These are phyloP conservation scores for Immersiporthe knoxdaviesiana DNA, from an alignment of 2,329 filamentous ascomycete species.

Conservation along the genomic window DNA sequence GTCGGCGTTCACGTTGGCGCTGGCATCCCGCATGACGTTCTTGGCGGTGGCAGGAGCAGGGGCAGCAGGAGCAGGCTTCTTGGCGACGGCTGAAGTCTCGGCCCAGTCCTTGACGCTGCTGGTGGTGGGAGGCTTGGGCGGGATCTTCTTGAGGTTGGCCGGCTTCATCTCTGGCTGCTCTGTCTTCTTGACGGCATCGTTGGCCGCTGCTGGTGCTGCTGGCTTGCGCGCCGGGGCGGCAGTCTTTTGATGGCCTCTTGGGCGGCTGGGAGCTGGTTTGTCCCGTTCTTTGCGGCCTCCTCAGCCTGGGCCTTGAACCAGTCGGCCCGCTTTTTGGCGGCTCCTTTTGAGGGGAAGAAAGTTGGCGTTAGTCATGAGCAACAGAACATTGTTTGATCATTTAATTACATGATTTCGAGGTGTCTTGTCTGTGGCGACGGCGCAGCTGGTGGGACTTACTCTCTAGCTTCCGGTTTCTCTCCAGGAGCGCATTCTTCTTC, in stretches of 20 bases:
- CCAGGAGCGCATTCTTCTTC: slow-evolving; percentile 21
- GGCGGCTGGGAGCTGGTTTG: not conserved
- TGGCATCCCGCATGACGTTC: slow-evolving; percentile 19
- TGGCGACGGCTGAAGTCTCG: not conserved
- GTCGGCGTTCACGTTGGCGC: slow-evolving; percentile 13
- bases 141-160: slow-evolving; percentile 3
- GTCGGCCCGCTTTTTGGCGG: slow-evolving; percentile 16
- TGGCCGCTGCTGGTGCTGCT: slow-evolving; percentile 8
- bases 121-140: slow-evolving; percentile 6
- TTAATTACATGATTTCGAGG: not conserved
- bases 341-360: slow-evolving; percentile 12
- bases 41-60: slow-evolving; percentile 13
- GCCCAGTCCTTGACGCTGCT: slow-evolving; percentile 28
- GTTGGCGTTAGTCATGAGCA: slow-evolving; percentile 9
- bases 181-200: slow-evolving; percentile 10
- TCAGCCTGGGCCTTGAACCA: slow-evolving; percentile 19
- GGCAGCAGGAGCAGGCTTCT: not conserved
- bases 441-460: not conserved
- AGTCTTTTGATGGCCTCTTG: slow-evolving; percentile 13
- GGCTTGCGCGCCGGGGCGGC: slow-evolving; percentile 12
- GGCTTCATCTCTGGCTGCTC: slow-evolving; percentile 9
- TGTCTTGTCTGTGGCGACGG: not conserved
- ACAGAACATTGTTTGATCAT: not conserved
- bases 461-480: slow-evolving; percentile 23
- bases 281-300: slow-evolving; percentile 12